phyloP scores from a whole-genome alignment of 192 early-diverging fungal genomes.

The Chytriomyces sp. region DNA sequence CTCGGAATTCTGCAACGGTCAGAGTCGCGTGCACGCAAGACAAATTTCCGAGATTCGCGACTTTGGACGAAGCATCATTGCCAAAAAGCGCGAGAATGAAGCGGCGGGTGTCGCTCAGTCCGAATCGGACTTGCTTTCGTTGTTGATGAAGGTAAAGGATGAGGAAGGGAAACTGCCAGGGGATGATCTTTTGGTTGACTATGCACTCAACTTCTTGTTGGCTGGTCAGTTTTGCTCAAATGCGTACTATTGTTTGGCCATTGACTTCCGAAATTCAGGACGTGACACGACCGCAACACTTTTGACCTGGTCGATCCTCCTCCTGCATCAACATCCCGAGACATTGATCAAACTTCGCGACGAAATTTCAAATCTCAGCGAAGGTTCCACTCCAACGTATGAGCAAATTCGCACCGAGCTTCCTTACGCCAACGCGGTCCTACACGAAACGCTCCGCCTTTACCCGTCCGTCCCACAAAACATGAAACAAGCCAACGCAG shows the following conservation, averaged over 20 bases:
- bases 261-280: not conserved
- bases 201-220: constrained; percentile 45
- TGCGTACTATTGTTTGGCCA: not conserved
- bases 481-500: constrained; percentile 55
- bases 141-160: constrained; percentile 35
- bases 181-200: constrained; percentile 40
- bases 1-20: constrained; percentile 9
- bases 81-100: constrained; percentile 5
- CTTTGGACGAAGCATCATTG: constrained; percentile 28
- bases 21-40: not conserved
- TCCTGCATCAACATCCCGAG: constrained; percentile 43
- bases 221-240: constrained; percentile 21
- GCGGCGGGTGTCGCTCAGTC: not conserved
- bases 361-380: constrained; percentile 30
- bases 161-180: constrained; percentile 18
- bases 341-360: constrained; percentile 16
- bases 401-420: constrained; percentile 39
- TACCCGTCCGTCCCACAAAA: constrained; percentile 69
- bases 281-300: constrained; percentile 63
- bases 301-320: constrained; percentile 56
- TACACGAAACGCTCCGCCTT: constrained; percentile 64
- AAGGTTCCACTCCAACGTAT: constrained; percentile 26
- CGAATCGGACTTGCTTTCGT: constrained; percentile 19
- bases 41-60: constrained; percentile 26
- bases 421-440: constrained; percentile 58